phyloP scores from a whole-genome alignment of 2,329 filamentous ascomycete species.

The Pestalotiopsis sp. region DNA sequence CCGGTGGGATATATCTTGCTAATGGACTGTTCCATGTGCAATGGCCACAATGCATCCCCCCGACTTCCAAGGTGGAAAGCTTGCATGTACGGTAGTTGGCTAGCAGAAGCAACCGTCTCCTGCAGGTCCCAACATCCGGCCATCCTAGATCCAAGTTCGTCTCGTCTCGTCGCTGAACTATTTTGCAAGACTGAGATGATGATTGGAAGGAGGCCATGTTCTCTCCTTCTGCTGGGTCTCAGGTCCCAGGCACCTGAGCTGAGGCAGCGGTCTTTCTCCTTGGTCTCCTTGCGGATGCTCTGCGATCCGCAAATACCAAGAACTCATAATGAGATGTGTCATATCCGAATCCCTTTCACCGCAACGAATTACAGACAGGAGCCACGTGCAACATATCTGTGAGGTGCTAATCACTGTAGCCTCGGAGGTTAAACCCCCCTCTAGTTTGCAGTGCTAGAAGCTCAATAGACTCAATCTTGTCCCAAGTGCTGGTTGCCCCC shows the following conservation, averaged over 20 bases:
- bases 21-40: too few species aligned
- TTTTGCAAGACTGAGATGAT: too few species aligned
- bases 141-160: background rate
- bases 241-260: background rate
- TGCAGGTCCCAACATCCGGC: conserved; percentile 1
- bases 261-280: background rate
- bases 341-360: background rate
- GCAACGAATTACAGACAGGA: background rate
- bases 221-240: background rate
- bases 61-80: background rate
- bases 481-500: background rate
- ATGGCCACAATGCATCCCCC: too few species aligned
- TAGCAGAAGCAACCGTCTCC: background rate
- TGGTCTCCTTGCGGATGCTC: background rate
- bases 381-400: background rate
- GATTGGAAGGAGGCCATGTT: too few species aligned
- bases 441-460: background rate
- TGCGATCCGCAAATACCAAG: background rate
- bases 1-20: too few species aligned
- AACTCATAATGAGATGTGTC: background rate
- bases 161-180: background rate
- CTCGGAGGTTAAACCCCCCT: background rate
- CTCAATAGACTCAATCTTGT: background rate
- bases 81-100: background rate
- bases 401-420: background rate